Percentiles rank a stretch among this genome's conserved stretches.
phyloP scores from a whole-genome alignment of 345 rosid species.

The Litchi chinensis region DNA sequence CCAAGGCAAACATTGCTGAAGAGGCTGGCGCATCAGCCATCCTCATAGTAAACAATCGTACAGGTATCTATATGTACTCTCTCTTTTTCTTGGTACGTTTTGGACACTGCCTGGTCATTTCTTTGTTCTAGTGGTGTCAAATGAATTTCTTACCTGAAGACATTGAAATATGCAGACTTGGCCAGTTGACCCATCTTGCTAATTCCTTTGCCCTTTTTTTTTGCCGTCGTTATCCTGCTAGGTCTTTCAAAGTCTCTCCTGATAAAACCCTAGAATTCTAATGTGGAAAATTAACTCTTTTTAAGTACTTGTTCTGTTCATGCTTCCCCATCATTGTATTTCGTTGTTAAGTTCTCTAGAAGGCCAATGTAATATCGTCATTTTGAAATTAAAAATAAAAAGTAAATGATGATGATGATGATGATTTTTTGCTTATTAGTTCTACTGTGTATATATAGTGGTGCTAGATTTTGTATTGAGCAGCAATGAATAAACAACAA shows the following conservation, averaged over 20 bases:
- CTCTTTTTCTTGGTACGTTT: background rate
- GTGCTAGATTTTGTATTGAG: background rate
- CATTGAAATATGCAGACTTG: background rate
- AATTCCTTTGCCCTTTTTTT: background rate
- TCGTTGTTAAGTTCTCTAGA: background rate
- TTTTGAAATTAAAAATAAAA: background rate
- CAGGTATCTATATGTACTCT: conserved; percentile 46
- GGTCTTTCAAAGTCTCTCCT: background rate
- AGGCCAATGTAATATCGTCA: background rate
- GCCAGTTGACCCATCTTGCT: background rate
- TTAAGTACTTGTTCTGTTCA: background rate
- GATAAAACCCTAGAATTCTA: background rate
- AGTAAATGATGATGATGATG: background rate
- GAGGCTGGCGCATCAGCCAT: conserved; percentile 77
- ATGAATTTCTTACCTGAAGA: background rate
- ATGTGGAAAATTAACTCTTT: background rate
- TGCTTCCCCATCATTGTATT: background rate
- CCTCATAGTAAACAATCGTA: conserved; percentile 69
- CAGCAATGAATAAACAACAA: background rate
- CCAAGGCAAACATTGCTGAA: conserved; percentile 72
- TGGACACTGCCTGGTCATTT: background rate
- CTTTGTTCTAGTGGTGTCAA: background rate
- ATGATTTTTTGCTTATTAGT: background rate
- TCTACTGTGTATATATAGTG: background rate
- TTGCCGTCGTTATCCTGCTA: background rate